phyloP scores from a whole-genome alignment of 345 rosid genomes.

The Eucalyptus sideroxylon region DNA sequence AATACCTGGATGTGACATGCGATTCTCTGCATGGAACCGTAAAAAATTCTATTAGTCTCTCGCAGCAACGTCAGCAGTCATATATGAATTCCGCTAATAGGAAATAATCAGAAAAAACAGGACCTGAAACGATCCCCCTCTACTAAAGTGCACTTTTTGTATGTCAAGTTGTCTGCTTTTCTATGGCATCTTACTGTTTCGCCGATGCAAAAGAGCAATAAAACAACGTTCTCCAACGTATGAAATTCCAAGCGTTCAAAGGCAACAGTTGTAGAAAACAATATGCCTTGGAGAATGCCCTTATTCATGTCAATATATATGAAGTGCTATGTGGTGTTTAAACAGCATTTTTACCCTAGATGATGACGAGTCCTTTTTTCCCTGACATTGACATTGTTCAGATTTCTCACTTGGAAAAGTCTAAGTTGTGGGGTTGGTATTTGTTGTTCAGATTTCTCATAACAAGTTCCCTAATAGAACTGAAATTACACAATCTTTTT shows the following conservation, averaged over 20 bases:
- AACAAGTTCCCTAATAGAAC: neutral
- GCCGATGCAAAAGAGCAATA: neutral
- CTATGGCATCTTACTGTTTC: neutral
- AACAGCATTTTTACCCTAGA: neutral
- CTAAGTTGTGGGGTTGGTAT: neutral
- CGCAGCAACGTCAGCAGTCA: neutral
- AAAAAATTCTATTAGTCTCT: neutral
- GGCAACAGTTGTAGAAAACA: neutral
- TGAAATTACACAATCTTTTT: neutral
- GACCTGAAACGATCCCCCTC: neutral
- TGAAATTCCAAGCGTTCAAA: neutral
- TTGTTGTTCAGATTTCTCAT: neutral
- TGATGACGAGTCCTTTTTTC: neutral
- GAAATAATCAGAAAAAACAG: neutral
- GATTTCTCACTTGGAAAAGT: neutral
- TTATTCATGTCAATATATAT: neutral
- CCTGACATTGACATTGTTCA: neutral
- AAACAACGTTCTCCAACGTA: neutral
- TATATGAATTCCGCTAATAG: neutral
- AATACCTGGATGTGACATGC: slow-evolving; percentile 86
- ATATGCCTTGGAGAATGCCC: neutral
- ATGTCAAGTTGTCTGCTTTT: neutral
- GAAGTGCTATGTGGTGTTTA: neutral
- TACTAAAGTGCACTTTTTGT: neutral
- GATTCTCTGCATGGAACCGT: slow-evolving; percentile 40